Conservation (phyloP, 1,284 basidiomycete species). For the Rhizopogon parksii region DNA sequence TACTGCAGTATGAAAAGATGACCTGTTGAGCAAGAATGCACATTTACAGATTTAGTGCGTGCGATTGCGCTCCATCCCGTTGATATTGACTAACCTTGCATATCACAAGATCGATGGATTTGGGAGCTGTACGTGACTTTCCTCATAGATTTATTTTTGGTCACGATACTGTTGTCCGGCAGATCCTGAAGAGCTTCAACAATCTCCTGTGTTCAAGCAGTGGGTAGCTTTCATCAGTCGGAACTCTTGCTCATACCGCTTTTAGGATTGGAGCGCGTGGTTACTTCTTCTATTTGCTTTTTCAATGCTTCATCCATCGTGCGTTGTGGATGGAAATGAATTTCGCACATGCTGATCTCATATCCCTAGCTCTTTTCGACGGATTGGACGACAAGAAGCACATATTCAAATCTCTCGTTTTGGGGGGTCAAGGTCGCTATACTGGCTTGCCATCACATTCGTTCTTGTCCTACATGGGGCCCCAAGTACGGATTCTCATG, state of each 20-base stretch:
- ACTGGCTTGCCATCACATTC: conserved; percentile 79
- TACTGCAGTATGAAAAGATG: conserved; percentile 1
- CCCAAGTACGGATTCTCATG: conserved; percentile 64
- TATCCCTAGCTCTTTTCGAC: conserved; percentile 53
- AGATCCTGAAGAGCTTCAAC: conserved; percentile 82
- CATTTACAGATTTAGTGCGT: conserved; percentile 38
- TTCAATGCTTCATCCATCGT: conserved; percentile 88
- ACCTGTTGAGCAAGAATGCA: conserved; percentile 26
- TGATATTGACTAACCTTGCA: not conserved
- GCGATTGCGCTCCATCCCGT: not conserved
- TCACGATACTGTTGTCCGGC: conserved; percentile 5
- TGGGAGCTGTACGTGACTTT: conserved; percentile 63
- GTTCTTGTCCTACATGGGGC: conserved; percentile 67
- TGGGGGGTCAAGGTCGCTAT: conserved; percentile 73
- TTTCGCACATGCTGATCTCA: not conserved
- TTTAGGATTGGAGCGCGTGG: conserved; percentile 70
- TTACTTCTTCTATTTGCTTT: conserved; percentile 88
- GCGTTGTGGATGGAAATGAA: conserved; percentile 14
- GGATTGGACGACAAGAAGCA: conserved; percentile 63
- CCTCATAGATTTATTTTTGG: not conserved
- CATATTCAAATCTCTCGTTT: conserved; percentile 63
- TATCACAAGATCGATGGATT: conserved; percentile 79
- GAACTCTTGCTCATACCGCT: not conserved
- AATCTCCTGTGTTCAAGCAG: conserved; percentile 71
- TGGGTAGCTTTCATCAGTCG: conserved; percentile 29